Percentiles rank a stretch among this genome's conserved stretches.
Conservation (phyloP, 768 basidiomycete species). For the Panaeolus papilionaceus region DNA sequence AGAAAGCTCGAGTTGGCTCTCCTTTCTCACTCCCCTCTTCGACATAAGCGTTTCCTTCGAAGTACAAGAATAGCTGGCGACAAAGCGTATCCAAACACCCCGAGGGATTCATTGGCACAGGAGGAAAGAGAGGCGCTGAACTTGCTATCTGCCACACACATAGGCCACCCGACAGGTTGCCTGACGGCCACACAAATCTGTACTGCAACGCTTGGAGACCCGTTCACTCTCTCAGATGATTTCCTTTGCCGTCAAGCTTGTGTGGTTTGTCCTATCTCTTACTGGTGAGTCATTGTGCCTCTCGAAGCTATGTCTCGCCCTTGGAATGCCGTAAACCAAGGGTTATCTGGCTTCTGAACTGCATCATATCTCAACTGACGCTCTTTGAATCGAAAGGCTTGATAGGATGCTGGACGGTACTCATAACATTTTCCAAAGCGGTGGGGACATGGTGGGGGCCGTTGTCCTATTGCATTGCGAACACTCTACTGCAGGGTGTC, state of each 20-base stretch:
- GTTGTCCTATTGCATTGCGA: slow-evolving; percentile 52
- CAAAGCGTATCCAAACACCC: neutral
- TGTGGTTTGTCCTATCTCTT: slow-evolving; percentile 64
- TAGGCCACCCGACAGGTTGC: neutral
- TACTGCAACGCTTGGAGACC: neutral
- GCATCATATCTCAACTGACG: neutral
- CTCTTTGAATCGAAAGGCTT: slow-evolving; percentile 43
- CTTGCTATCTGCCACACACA: neutral
- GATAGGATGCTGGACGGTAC: slow-evolving; percentile 54
- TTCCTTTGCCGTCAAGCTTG: slow-evolving; percentile 58
- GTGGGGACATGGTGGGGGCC: slow-evolving; percentile 55
- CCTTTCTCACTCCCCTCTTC: slow-evolving; percentile 10
- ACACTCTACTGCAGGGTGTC: slow-evolving; percentile 56
- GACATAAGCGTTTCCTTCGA: neutral
- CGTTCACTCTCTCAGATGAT: slow-evolving; percentile 47
- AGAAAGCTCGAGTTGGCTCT: neutral
- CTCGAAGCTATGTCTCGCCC: too few species aligned
- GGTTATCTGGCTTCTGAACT: slow-evolving; percentile 6
- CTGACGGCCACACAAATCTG: slow-evolving; percentile 10
- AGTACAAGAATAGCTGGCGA: neutral
- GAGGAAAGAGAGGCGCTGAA: neutral
- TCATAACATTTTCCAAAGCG: slow-evolving; percentile 50
- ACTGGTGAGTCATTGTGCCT: slow-evolving; percentile 44
- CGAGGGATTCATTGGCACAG: slow-evolving; percentile 1
- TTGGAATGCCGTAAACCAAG: neutral